Conservation (phyloP, 306 rosid genomes). For the Hylodesmum podocarpum region DNA sequence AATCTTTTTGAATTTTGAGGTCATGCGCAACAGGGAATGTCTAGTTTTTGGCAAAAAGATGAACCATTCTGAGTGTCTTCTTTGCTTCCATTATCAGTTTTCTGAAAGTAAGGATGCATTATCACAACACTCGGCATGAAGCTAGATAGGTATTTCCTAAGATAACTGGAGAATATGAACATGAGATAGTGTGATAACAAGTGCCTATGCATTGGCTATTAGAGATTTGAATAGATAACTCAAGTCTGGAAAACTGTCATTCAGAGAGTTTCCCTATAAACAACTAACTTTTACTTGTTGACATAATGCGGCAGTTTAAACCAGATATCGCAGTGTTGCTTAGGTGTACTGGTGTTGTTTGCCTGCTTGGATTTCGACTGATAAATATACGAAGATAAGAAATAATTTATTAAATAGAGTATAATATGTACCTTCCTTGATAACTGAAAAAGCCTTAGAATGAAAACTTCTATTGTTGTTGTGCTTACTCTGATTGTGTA, state of each 20-base stretch:
- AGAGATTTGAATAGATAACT: background rate
- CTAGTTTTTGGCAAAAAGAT: background rate
- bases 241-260: slow-evolving; percentile 10
- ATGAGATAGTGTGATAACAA: background rate
- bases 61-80: background rate
- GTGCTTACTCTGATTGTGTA: slow-evolving; percentile 1
- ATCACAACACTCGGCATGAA: background rate
- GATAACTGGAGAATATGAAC: background rate
- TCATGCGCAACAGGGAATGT: background rate
- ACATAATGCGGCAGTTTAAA: background rate
- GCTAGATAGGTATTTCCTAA: slow-evolving; percentile 7
- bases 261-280: slow-evolving; percentile 9
- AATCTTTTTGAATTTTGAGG: background rate
- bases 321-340: background rate
- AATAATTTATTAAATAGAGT: background rate
- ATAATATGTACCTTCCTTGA: background rate
- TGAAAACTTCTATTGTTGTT: slow-evolving; percentile 14
- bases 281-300: background rate
- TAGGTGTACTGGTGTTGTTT: background rate
- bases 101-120: slow-evolving; percentile 6
- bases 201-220: slow-evolving; percentile 1
- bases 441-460: background rate
- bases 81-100: background rate
- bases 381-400: background rate
- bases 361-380: slow-evolving; percentile 8